phyloP scores from a whole-genome alignment of 306 rosid genomes.

The Vigna hirtella region DNA sequence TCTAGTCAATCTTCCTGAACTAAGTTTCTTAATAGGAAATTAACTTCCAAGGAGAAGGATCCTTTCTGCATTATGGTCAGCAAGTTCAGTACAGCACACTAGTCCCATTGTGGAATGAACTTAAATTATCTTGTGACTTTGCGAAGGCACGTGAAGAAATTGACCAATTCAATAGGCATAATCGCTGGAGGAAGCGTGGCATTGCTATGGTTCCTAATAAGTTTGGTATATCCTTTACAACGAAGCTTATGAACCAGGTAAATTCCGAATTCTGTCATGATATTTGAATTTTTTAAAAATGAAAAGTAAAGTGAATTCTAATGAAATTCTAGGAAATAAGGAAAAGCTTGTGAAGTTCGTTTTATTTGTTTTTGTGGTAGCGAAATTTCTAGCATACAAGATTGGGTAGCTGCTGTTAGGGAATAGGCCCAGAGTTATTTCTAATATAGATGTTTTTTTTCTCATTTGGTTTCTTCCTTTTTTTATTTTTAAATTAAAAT shows the following conservation, averaged over 20 bases:
- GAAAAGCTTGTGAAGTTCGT: conserved; percentile 22
- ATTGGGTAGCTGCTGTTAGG: conserved; percentile 37
- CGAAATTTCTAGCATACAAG: conserved; percentile 18
- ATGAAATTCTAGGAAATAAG: conserved; percentile 24
- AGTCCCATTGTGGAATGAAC: conserved; percentile 75
- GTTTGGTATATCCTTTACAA: conserved; percentile 91
- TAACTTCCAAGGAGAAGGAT: conserved; percentile 94
- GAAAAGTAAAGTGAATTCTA: conserved; percentile 8
- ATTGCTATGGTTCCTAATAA: conserved; percentile 90
- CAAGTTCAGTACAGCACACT: conserved; percentile 76
- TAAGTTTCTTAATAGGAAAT: conserved; percentile 64
- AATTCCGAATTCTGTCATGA: conserved; percentile 14
- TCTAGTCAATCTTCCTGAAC: conserved; percentile 39
- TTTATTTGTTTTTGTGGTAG: conserved; percentile 11
- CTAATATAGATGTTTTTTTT: conserved; percentile 4
- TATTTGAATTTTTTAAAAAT: conserved; percentile 10
- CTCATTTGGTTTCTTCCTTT: too few species aligned
- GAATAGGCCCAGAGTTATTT: conserved; percentile 20
- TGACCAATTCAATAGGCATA: conserved; percentile 64
- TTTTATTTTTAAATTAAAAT: background rate
- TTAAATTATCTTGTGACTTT: conserved; percentile 76
- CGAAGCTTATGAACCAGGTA: conserved; percentile 95
- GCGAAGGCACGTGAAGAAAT: conserved; percentile 72
- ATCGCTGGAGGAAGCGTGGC: conserved; percentile 95
- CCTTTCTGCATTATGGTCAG: conserved; percentile 80